Base-by-base conservation (phyloP, 768 basidiomycete species). In the Lentinus brumalis region DNA sequence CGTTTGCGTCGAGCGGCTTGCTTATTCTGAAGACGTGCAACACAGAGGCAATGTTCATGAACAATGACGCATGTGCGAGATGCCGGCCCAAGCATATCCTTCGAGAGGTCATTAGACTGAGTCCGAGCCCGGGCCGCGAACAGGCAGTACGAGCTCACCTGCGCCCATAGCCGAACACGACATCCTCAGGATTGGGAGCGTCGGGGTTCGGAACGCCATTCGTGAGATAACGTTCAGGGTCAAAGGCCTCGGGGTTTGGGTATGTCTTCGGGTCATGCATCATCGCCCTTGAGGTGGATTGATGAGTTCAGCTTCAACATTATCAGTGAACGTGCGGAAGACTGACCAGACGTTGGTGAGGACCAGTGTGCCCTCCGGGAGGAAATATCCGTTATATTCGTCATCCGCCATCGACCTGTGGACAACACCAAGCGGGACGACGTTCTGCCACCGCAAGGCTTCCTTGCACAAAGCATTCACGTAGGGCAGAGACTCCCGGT, bases 171-270 rank as follows among this genome's bases (percentile, higher is more conserved):
- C 54, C 54, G 30, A 56, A 56, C 2, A 76, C 74, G 40, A 75
- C 78, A 30, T 62, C 50, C n/a, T 77, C 71, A 8, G 82, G 81
- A 63, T 82, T 80, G 14, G 72, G 71, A 45, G 54, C 42, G n/a
- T 56, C 49, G 4, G 32, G 26, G n/a, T 50, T 42, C 15, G 61
- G 64, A 67, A 1, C 63, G 61, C 63, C 63, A 12, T 62, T 50
- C 32, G 51, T 67, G 30, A 58, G 46, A 18, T 45, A 58, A 15
- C 57, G 47, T 2, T 58, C 57, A 1, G 46, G 60, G 18, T 51
- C 39, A 30, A 58, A 58, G 6, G n/a, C 30, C 7, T 58, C 50
- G 6, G 57, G 57, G 5, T 51, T 30, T 2, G 47, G 47, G 29
- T 58, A 58, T 41, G 32, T 44, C 8, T 50, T 12, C 2, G 41